Evolutionary conservation across 2,329 filamentous ascomycete genomes (phyloP).

Genomic region (Aspergillus tubingensis): DNA sequence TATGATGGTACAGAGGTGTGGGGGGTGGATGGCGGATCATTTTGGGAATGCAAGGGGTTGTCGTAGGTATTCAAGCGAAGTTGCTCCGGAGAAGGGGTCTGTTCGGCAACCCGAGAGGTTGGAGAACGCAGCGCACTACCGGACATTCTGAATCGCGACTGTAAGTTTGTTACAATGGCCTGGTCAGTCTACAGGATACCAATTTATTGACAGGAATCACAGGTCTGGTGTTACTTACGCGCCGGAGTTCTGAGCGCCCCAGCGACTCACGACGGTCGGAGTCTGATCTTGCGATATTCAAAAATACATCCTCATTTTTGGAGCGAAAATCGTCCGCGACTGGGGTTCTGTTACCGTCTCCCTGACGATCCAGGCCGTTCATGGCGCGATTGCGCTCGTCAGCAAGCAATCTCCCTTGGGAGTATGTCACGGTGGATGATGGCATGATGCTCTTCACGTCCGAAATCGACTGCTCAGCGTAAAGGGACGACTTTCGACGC

Average conservation of each 20-base stretch:
- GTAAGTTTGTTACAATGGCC: conserved; percentile 14
- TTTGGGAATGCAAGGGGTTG: conserved; percentile 38
- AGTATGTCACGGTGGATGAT: conserved; percentile 33
- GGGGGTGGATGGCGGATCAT: conserved; percentile 33
- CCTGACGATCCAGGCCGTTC: conserved; percentile 29
- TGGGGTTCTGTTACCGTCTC: conserved; percentile 35
- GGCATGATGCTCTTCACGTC: conserved; percentile 38
- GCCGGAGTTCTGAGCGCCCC: conserved; percentile 40
- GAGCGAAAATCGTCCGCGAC: conserved; percentile 40
- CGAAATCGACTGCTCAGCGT: conserved; percentile 26
- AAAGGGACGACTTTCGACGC: conserved; percentile 29
- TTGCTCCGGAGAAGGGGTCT: conserved; percentile 40
- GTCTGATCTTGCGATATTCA: conserved; percentile 49
- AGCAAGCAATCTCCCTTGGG: conserved; percentile 29
- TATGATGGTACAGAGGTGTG: conserved; percentile 29
- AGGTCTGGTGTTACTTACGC: conserved; percentile 32
- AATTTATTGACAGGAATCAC: conserved; percentile 4
- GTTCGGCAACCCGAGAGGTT: conserved; percentile 33
- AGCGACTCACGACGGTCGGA: conserved; percentile 40
- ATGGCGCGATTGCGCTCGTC: conserved; percentile 29
- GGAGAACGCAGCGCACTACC: conserved; percentile 38
- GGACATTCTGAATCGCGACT: conserved; percentile 44
- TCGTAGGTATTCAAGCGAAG: conserved; percentile 33
- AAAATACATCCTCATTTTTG: conserved; percentile 49
- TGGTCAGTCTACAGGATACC: conserved; percentile 19